Percentiles rank a stretch among this genome's conserved stretches.
Evolutionary conservation across 192 early-diverging fungal species (phyloP).

Genomic region (Backusella sp.): DNA sequence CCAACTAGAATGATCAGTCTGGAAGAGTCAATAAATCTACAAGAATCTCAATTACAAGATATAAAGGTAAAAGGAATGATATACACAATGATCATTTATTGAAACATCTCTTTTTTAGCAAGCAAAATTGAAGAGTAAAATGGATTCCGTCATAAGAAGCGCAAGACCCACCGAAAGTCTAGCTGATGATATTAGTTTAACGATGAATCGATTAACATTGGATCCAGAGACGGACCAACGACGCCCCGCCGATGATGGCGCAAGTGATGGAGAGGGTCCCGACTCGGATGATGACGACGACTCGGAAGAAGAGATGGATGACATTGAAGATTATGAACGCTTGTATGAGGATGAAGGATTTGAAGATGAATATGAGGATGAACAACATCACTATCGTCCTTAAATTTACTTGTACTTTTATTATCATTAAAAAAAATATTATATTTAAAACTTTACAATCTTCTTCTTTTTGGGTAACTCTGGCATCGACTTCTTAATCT

Average conservation of each 20-base stretch:
- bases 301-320: not conserved
- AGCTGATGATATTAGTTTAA: constrained; percentile 10
- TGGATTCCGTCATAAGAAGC: not conserved
- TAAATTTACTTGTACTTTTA: not conserved
- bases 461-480: constrained; percentile 9
- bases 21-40: constrained; percentile 12
- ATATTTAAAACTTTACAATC: constrained; percentile 16
- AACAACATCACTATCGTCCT: not conserved
- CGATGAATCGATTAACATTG: not conserved
- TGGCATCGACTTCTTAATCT: constrained; percentile 5
- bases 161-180: not conserved
- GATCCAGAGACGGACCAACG: not conserved
- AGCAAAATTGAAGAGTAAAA: constrained; percentile 10
- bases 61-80: constrained; percentile 1
- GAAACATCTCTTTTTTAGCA: not conserved
- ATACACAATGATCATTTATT: not conserved
- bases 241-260: not conserved
- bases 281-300: constrained; percentile 3
- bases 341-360: not conserved
- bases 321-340: not conserved
- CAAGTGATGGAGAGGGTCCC: not conserved
- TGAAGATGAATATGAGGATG: constrained; percentile 12
- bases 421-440: not conserved
- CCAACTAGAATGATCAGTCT: constrained; percentile 13
- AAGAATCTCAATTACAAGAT: not conserved